These are phyloP conservation scores for Chaetomiaceae sp. DNA, from an alignment of 2,329 filamentous ascomycete genomes.

Conservation along the genomic window DNA sequence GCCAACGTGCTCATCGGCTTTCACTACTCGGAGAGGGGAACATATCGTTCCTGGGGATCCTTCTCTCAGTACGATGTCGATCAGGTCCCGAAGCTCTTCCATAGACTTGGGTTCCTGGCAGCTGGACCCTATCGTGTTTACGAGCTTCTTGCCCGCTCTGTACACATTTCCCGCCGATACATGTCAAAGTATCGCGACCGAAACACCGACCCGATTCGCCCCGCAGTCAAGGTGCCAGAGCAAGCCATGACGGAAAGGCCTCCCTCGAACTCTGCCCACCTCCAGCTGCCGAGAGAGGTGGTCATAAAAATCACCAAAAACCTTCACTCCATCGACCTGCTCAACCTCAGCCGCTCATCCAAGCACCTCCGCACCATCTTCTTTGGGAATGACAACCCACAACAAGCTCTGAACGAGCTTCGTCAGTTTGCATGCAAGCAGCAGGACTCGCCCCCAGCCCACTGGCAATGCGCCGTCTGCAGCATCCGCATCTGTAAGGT, in stretches of 20 bases:
- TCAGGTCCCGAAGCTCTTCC: background rate
- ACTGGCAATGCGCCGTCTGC: constrained; percentile 4
- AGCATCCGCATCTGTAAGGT: background rate
- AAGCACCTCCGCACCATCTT: background rate
- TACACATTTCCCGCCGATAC: background rate
- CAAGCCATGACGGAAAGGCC: background rate
- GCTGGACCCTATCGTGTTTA: background rate
- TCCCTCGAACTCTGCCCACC: background rate
- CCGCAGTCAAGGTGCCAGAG: too few relatives aligned
- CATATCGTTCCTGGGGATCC: background rate
- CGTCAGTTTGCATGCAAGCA: background rate
- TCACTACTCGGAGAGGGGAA: background rate
- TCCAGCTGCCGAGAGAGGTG: constrained; percentile 3
- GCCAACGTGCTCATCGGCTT: background rate
- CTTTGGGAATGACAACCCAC: background rate
- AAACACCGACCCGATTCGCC: background rate
- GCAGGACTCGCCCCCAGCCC: too few relatives aligned
- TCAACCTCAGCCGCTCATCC: background rate
- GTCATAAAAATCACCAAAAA: background rate
- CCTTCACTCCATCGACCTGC: constrained; percentile 1
- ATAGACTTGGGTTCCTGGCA: background rate
- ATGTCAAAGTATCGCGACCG: background rate
- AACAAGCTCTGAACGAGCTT: background rate
- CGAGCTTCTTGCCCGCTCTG: background rate
- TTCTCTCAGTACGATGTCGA: constrained; percentile 1